Evolutionary conservation across 306 rosid genomes (phyloP), one percentile per base, ranked within the genome.

Genomic region (Vachellia pachyceras): DNA sequence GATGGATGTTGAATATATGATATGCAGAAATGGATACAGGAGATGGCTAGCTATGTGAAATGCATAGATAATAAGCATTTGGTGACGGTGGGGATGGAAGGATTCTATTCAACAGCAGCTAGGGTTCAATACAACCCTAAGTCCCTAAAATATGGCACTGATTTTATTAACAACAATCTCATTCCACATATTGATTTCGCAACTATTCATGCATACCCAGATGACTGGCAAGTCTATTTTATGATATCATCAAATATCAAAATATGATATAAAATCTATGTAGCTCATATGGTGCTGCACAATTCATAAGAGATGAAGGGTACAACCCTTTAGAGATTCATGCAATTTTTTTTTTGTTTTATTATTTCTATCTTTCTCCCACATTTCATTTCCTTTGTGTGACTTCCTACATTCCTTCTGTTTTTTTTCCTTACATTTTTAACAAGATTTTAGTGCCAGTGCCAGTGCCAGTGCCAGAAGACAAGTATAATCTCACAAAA

Each of bases 81-180:
- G 74, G 66, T 90, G 66, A 82, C 67, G 10, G 57, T 85, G 63
- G 92, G 92, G 44, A 74, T 85, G 85, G 94, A 90, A 77, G 92
- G 92, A 41, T 90, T 85, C 66, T 89, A 89, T 73, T 80, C 87
- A 13, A 80, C 37, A 5, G 81, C 84, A 3, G 82, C 75, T 1
- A 82, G 85, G 74, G 72, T 25, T 66, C 87, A 84, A 25, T 77
- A 69, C 81, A 90, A 85, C 73, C 91, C 92, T 7, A 36, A 44
- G 14, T 70, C 78, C 22, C 61, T 13, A 68, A 52, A 69, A 47
- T 39, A 58, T 18, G 92, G 94, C 10, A 82, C 91, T 18, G 91
- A 90, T 78, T 90, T 90, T 58, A 76, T 87, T 5, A 69, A 33
- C 72, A 85, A 72, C 46, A 29, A 85, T 76, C 85, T 74, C 54